Conservation (phyloP, 179 eudicot genomes). For the Patellifolia procumbens region DNA sequence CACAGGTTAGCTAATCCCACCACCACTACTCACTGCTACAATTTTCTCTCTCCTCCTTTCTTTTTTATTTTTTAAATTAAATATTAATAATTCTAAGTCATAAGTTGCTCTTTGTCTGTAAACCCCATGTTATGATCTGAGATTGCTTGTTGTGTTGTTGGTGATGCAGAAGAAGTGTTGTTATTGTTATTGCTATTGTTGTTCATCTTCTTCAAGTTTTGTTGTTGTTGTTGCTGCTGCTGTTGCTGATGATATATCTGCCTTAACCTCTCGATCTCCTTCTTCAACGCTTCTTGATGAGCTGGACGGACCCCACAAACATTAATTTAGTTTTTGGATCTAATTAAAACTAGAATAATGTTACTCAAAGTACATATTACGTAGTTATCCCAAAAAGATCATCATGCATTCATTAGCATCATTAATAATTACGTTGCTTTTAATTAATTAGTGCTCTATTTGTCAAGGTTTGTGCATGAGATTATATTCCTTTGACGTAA, state of each 20-base stretch:
- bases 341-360: constrained; percentile 22
- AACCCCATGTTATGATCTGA: constrained; percentile 40
- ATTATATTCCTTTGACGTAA: not conserved
- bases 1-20: constrained; percentile 43
- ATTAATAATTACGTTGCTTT: not conserved
- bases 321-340: not conserved
- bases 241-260: constrained; percentile 71
- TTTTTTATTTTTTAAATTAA: not conserved
- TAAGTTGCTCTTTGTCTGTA: constrained; percentile 43
- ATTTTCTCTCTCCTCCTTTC: constrained; percentile 14
- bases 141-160: constrained; percentile 27
- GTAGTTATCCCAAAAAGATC: constrained; percentile 23
- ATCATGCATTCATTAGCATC: constrained; percentile 25
- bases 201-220: constrained; percentile 43
- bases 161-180: constrained; percentile 18
- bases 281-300: constrained; percentile 89
- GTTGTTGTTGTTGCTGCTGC: constrained; percentile 55
- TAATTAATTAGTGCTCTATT: constrained; percentile 1
- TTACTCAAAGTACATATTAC: constrained; percentile 31
- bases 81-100: constrained; percentile 23
- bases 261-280: constrained; percentile 81
- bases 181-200: constrained; percentile 8
- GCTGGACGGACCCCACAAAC: constrained; percentile 43
- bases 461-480: constrained; percentile 6
- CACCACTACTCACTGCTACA: constrained; percentile 28